A percentile compares a stretch with the other conserved stretches of the same genome.
Conservation (phyloP, 805 yeast species). For the Schwanniomyces vanrijiae region DNA sequence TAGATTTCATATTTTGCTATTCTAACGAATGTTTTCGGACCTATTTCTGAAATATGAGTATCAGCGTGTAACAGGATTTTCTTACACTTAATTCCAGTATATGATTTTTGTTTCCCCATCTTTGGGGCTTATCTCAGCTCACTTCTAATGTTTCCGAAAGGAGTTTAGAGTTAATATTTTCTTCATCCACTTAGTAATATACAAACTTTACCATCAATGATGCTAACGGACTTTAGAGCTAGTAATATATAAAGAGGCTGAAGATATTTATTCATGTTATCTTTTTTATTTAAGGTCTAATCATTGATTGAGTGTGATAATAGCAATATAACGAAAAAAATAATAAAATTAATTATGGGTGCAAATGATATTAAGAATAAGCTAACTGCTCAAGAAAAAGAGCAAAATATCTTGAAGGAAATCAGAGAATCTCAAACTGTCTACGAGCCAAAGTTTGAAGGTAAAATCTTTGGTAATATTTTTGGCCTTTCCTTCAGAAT, state of each 20-base stretch:
- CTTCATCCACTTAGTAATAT: neutral
- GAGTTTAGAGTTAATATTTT: neutral
- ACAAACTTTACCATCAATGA: neutral
- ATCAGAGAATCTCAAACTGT: conserved; percentile 34
- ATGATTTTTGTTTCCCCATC: neutral
- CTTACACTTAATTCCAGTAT: neutral
- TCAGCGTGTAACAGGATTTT: too few relatives aligned
- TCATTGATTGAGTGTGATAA: neutral
- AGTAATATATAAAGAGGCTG: neutral
- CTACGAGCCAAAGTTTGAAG: conserved; percentile 41
- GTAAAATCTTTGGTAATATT: conserved; percentile 41
- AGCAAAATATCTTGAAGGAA: conserved; percentile 45
- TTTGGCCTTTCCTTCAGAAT: conserved; percentile 32
- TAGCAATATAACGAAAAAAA: neutral
- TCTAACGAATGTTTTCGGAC: neutral
- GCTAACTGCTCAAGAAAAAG: conserved; percentile 43
- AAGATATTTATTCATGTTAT: neutral
- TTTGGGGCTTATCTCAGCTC: neutral
- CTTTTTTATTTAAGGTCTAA: too few relatives aligned
- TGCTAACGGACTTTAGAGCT: neutral
- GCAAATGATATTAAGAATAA: conserved; percentile 5
- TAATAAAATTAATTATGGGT: neutral
- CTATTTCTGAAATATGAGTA: neutral
- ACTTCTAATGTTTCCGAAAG: neutral
- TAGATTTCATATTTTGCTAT: neutral